Evolutionary conservation across 2,329 filamentous ascomycete genomes (phyloP), one percentile per base, ranked within the genome.

Genomic region (Epicoccum nigrum): DNA sequence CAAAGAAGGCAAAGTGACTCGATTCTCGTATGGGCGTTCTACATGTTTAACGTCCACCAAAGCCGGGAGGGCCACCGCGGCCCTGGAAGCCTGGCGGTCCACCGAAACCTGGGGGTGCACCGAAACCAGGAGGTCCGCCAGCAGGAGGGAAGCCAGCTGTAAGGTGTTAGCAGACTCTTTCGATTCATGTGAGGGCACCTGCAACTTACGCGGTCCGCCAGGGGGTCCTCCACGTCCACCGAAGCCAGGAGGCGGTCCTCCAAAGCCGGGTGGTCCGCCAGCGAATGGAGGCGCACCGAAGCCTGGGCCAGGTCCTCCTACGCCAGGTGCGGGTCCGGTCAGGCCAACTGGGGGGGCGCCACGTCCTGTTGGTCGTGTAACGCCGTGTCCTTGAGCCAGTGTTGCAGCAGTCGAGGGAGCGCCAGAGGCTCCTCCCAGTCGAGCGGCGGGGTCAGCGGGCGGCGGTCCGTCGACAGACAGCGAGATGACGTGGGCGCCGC

Each of bases 381-480:
- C 91, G 67, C 94, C 94, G 58, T 92, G 90, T 41, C 94, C 94
- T 62, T 91, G 85, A 55, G 87, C 82, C 63, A 97, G 81, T 30
- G 72, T 61, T 11, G 72, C 65, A 53, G 88, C 85, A 45, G 88
- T 85, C 34, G 80, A 75, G 21, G 78, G 81, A 51, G 87, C 88
- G 54, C 86, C 84, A 25, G 88, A 82, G 23, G 85, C 83, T 85
- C 74, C 88, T 69, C 92, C 94, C 56, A 99, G 83, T 76, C 94
- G 85, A 40, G 93, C 86, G 64, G 92, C 90, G 46, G 94, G 93
- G 69, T 99, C 94, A 67, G 92, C 90, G 8, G 95, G 93, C 38
- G 94, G 94, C 47, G 94, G 93, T 51, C 93, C 95, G 71, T 99
- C 95, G 58, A 97, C 92, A 7, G 93, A 96, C 55, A 96, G 85